Conservation (phyloP, 345 rosid species). For the Barbarea vulgaris region DNA sequence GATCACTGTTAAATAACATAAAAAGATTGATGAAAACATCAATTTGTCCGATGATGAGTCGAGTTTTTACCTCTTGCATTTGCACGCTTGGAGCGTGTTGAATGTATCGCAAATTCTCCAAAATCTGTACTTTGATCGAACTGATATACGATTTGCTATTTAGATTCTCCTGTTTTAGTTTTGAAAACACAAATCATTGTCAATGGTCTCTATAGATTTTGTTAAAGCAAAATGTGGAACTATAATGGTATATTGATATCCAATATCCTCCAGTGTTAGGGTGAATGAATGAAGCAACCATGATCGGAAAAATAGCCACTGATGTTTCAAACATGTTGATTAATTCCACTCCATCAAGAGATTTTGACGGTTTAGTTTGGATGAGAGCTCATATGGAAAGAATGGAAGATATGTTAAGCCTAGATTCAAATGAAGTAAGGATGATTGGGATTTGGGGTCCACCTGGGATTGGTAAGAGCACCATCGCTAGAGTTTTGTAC, state of each 20-base stretch:
- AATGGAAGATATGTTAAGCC: too few relatives aligned
- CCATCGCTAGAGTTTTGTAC: not conserved
- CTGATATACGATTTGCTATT: constrained; percentile 88
- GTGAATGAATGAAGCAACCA: not conserved
- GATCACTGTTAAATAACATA: too few relatives aligned
- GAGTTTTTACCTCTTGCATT: constrained; percentile 87
- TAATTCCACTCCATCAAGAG: not conserved
- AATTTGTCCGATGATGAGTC: too few relatives aligned
- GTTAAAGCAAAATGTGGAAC: not conserved
- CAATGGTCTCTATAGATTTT: not conserved
- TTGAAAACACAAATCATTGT: constrained; percentile 8
- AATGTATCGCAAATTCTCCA: constrained; percentile 85
- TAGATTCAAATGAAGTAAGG: too few relatives aligned
- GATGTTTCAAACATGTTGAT: not conserved
- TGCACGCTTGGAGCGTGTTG: constrained; percentile 97
- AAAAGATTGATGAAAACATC: too few relatives aligned
- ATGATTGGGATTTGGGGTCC: too few relatives aligned
- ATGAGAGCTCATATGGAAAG: not conserved
- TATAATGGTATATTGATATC: not conserved
- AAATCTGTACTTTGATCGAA: constrained; percentile 80
- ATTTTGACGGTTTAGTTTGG: not conserved
- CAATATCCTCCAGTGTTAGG: not conserved
- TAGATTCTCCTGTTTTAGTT: constrained; percentile 68
- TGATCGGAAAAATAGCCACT: not conserved
- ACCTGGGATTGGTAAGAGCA: constrained; percentile 11